A percentile compares a stretch with the other conserved stretches of the same genome.
Evolutionary conservation across 345 rosid species (phyloP).

Genomic region (Linum tenue): DNA sequence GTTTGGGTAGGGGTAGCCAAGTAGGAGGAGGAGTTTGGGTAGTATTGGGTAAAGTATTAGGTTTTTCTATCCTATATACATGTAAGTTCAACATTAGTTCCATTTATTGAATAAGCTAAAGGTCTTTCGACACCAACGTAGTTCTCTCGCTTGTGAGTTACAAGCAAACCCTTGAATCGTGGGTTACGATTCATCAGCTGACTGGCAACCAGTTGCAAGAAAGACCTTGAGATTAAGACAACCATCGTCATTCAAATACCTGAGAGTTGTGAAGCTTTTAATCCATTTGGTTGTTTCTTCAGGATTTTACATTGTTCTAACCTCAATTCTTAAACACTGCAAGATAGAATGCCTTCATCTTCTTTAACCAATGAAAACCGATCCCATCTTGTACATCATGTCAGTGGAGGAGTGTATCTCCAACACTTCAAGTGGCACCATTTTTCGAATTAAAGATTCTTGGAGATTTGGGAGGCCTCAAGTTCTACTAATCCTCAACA

Average conservation of each 20-base stretch:
- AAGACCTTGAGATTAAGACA: constrained; percentile 14
- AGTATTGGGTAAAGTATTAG: no score
- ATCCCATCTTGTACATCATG: constrained; percentile 3
- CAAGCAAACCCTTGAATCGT: no score
- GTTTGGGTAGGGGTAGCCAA: no score
- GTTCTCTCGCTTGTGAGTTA: no score
- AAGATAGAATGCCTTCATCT: background rate
- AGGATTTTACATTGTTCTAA: background rate
- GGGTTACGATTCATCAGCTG: background rate
- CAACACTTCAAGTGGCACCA: constrained; percentile 9
- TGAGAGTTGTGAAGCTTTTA: constrained; percentile 26
- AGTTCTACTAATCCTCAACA: constrained; percentile 7
- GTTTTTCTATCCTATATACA: no score
- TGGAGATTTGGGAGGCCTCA: background rate
- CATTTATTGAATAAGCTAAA: no score
- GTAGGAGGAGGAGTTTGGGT: no score
- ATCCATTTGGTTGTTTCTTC: constrained; percentile 25
- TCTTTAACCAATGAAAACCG: constrained; percentile 4
- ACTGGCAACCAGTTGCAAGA: constrained; percentile 5
- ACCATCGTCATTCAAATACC: constrained; percentile 8
- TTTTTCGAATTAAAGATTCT: background rate
- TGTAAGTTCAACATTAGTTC: no score
- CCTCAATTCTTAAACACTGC: constrained; percentile 6
- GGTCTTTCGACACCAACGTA: no score
- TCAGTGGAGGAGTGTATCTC: constrained; percentile 8